Evolutionary conservation across 2,329 filamentous ascomycete species (phyloP), one percentile per base, ranked within the genome.

Genomic region (Lanzia echinophila): DNA sequence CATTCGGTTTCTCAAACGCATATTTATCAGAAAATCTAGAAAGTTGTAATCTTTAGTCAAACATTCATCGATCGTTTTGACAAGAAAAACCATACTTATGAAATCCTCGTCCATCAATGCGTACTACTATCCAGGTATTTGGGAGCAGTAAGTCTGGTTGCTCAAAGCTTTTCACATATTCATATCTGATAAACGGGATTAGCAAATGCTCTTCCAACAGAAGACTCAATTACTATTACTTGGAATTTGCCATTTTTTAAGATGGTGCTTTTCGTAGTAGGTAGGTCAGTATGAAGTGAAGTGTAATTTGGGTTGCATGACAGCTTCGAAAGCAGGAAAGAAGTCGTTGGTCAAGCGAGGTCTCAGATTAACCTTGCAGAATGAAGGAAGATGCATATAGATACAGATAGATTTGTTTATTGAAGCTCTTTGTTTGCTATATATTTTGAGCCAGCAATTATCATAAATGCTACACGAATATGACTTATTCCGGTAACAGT

Each of bases 81-180:
- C 4, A 20, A 41, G 33, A 22, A 8, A 41, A 6, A 8, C 48
- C 71, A 68, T 74, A 95, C 90, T 95, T 96, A 65, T 91, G 94
- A 72, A 99, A 99, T 17, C 90, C 91, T 60, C 92, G 81, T 22
- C 94, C 94, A 72, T 99, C 94, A 65, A 99, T 85, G 56, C 94
- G 85, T 53, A 99, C 84, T 19, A 97, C 90, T 54, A 97, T 87
- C 90, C 91, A 99, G 24, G 92, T 97, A 67, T 95, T 95, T 51
- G 86, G 89, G 20, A 97, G 78, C 39, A 99, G 74, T 45, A 73
- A 72, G 67, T 96, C 90, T 6, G 84, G 74, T 66, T 87, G 87
- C 76, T 99, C 94, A 67, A 97, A 97, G 46, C 76, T 72, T 68
- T 88, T 89, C 59, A 97, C 92, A 71, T 99, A 99, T 73, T 95